A percentile compares a stretch with the other conserved stretches of the same genome.
These are phyloP conservation scores for Ambrosia artemisiifolia DNA, from an alignment of 129 eudicot species.

Conservation along the genomic window DNA sequence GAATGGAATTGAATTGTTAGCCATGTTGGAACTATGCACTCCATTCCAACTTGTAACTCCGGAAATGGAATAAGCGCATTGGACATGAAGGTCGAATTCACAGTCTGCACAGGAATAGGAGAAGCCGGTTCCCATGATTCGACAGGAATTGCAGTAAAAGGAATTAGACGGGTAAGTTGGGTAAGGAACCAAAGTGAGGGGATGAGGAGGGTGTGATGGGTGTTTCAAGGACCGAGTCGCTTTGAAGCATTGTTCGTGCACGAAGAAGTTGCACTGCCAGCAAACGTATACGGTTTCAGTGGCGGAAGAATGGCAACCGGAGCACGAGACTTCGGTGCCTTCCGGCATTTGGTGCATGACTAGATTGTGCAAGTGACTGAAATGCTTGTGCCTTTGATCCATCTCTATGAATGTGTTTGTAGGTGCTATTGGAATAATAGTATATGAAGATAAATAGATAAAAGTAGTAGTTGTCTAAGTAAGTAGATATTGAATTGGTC, in stretches of 20 bases:
- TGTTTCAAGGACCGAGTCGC: slow-evolving; percentile 53
- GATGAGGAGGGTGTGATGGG: slow-evolving; percentile 60
- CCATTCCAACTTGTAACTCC: slow-evolving; percentile 37
- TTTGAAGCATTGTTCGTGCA: slow-evolving; percentile 40
- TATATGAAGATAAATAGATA: slow-evolving; percentile 9
- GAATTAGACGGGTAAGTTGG: slow-evolving; percentile 69
- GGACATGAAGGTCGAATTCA: slow-evolving; percentile 71
- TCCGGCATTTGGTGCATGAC: slow-evolving; percentile 32
- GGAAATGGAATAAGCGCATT: slow-evolving; percentile 47
- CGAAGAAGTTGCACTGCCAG: slow-evolving; percentile 37
- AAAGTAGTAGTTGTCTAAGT: slow-evolving; percentile 13
- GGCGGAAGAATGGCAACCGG: slow-evolving; percentile 39
- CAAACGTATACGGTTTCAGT: slow-evolving; percentile 28
- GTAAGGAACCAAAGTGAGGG: slow-evolving; percentile 55
- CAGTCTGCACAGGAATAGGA: slow-evolving; percentile 64
- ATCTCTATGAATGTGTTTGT: slow-evolving; percentile 13
- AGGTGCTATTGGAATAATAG: slow-evolving; percentile 6
- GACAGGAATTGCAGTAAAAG: slow-evolving; percentile 56
- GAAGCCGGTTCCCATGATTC: slow-evolving; percentile 52
- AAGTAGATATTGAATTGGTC: slow-evolving; percentile 33
- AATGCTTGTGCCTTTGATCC: slow-evolving; percentile 41
- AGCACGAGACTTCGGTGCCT: slow-evolving; percentile 34
- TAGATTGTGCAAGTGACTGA: slow-evolving; percentile 51
- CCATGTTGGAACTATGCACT: slow-evolving; percentile 31
- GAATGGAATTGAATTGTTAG: background rate